Percentiles rank a stretch among this genome's conserved stretches.
Conservation (phyloP, 805 yeast species). For the Starmerella cellae region DNA sequence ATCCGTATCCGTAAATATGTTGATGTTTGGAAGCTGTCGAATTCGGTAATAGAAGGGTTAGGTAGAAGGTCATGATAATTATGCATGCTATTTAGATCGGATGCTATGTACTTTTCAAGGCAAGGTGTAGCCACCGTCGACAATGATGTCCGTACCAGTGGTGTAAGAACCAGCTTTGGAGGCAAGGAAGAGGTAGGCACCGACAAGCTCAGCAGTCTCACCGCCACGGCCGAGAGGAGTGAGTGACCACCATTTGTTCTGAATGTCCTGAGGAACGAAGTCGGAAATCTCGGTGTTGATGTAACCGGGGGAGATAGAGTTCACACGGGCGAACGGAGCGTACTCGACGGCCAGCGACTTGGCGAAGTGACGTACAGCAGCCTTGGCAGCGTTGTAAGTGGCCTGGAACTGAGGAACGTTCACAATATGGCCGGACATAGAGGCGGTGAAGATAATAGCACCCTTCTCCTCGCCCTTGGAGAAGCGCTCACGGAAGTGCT, state of each 20-base stretch:
- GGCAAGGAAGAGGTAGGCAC: slow-evolving; percentile 68
- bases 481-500: slow-evolving; percentile 49
- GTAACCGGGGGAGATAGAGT: slow-evolving; percentile 78
- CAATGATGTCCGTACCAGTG: slow-evolving; percentile 61
- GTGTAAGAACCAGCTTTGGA: slow-evolving; percentile 70
- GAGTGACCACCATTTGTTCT: slow-evolving; percentile 36
- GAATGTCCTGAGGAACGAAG: slow-evolving; percentile 34
- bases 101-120: slow-evolving; percentile 32
- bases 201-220: slow-evolving; percentile 56
- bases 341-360: slow-evolving; percentile 76
- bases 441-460: slow-evolving; percentile 70
- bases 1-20: too few relatives aligned
- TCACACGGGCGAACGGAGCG: slow-evolving; percentile 79
- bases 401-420: slow-evolving; percentile 82
- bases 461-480: slow-evolving; percentile 39
- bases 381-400: slow-evolving; percentile 75
- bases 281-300: slow-evolving; percentile 56
- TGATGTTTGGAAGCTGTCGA: too few relatives aligned
- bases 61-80: too few relatives aligned
- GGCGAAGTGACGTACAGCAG: slow-evolving; percentile 64
- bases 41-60: too few relatives aligned
- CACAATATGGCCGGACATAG: slow-evolving; percentile 80
- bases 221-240: slow-evolving; percentile 54
- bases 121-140: slow-evolving; percentile 66
- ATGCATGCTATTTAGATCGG: neutral